Evolutionary conservation across 2,329 filamentous ascomycete genomes (phyloP).

Genomic region (Scedosporium boydii): DNA sequence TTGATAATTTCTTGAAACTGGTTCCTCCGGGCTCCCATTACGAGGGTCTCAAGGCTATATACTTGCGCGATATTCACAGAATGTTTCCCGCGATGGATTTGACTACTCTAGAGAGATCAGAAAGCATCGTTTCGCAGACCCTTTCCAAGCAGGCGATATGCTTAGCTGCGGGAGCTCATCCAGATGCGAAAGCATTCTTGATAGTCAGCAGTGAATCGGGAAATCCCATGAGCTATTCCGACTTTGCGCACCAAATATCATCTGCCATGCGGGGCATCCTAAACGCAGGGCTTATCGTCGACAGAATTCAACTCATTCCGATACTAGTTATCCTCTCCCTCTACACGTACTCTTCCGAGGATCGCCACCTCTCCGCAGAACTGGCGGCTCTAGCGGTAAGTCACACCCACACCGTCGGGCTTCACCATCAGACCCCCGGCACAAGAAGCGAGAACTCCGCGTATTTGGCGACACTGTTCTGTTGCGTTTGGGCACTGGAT

Average conservation of each 20-base stretch:
- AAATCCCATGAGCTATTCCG: conserved; percentile 4
- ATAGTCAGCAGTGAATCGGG: not conserved
- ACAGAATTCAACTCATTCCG: conserved; percentile 13
- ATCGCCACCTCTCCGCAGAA: conserved; percentile 11
- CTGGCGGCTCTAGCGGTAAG: conserved; percentile 6
- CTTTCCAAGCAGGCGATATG: conserved; percentile 4
- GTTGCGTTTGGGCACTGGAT: conserved; percentile 5
- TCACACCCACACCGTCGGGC: conserved; percentile 1
- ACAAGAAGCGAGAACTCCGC: not conserved
- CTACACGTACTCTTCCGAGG: conserved; percentile 9
- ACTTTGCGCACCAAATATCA: conserved; percentile 9
- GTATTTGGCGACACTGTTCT: conserved; percentile 4
- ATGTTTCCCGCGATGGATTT: conserved; percentile 4
- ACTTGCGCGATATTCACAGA: conserved; percentile 4
- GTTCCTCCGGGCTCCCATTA: not conserved
- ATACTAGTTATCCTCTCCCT: conserved; percentile 25
- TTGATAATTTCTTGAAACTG: not conserved
- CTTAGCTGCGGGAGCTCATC: not conserved
- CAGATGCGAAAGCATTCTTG: not conserved
- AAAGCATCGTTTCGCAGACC: not conserved
- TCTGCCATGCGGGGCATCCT: conserved; percentile 10
- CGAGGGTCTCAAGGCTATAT: not conserved
- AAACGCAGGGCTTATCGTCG: conserved; percentile 5
- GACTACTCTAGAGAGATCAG: not conserved
- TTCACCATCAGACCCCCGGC: not conserved